Conservation (phyloP, 148 eudicot genomes). For the Camellia sinensis region DNA sequence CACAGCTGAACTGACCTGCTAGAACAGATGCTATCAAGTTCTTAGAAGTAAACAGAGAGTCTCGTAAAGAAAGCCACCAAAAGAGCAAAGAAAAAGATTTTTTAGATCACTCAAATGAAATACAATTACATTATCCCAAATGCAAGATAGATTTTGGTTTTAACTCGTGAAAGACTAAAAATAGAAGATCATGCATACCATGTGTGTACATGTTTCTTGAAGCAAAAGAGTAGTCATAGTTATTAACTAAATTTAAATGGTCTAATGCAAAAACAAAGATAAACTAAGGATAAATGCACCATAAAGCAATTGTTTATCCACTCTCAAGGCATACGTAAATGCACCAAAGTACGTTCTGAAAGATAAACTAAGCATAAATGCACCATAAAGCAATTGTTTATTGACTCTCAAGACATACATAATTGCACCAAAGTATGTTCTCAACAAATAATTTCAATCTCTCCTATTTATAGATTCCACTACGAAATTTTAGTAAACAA, state of each 20-base stretch:
- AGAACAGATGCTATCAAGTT: background rate
- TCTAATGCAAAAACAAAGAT: background rate
- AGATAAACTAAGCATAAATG: no score
- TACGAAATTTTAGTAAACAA: background rate
- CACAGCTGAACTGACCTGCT: constrained; percentile 78
- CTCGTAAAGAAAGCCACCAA: background rate
- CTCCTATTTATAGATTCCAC: background rate
- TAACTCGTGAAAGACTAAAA: background rate
- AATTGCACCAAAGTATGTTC: background rate
- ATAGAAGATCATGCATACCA: constrained; percentile 4
- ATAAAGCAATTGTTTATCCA: background rate
- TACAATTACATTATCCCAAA: background rate
- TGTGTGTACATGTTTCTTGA: background rate
- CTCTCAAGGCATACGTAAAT: background rate
- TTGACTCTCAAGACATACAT: background rate
- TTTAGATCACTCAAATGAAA: background rate
- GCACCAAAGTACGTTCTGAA: no score
- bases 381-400: background rate
- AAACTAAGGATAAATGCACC: constrained; percentile 1
- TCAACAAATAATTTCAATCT: no score
- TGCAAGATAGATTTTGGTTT: background rate
- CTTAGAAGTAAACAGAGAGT: background rate
- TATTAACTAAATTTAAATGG: background rate
- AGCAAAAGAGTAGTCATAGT: no score
- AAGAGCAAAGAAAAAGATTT: background rate